A percentile compares a stretch with the other conserved stretches of the same genome.
Evolutionary conservation across 2,329 filamentous ascomycete genomes (phyloP).

Genomic region (Phoma sp.): DNA sequence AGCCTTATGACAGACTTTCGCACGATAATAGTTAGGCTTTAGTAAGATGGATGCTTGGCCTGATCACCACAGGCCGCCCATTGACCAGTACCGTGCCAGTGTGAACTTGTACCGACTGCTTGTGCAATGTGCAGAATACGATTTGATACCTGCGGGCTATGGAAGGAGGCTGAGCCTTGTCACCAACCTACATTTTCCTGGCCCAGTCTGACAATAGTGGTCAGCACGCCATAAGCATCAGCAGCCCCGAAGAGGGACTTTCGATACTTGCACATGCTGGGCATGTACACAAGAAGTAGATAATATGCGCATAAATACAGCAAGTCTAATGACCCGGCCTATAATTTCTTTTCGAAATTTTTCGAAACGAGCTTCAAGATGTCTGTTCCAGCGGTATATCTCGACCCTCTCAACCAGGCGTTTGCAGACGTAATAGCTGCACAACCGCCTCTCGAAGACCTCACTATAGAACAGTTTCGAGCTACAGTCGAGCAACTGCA

Average conservation of each 20-base stretch:
- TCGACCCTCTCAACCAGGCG: not conserved
- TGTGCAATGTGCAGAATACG: not conserved
- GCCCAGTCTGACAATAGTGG: too few species aligned
- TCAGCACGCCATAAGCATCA: too few species aligned
- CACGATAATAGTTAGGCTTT: too few species aligned
- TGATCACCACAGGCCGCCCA: not conserved
- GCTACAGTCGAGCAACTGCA: not conserved
- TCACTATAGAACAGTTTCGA: not conserved
- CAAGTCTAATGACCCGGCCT: not conserved
- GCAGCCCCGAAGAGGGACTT: too few species aligned
- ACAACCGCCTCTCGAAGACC: not conserved
- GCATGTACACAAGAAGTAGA: too few species aligned
- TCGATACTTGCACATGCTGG: too few species aligned
- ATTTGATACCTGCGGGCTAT: not conserved
- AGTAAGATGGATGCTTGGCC: not conserved
- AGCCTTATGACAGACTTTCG: too few species aligned
- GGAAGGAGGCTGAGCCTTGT: not conserved
- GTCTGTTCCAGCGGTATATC: not conserved
- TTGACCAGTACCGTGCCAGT: not conserved
- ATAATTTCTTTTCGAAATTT: not conserved
- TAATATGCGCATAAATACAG: too few species aligned
- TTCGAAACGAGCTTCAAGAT: too few species aligned
- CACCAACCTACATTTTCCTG: not conserved
- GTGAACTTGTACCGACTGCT: not conserved
- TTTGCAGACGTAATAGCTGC: not conserved